Conservation (phyloP, 2,329 filamentous ascomycete species). For the Graphium sp. region DNA sequence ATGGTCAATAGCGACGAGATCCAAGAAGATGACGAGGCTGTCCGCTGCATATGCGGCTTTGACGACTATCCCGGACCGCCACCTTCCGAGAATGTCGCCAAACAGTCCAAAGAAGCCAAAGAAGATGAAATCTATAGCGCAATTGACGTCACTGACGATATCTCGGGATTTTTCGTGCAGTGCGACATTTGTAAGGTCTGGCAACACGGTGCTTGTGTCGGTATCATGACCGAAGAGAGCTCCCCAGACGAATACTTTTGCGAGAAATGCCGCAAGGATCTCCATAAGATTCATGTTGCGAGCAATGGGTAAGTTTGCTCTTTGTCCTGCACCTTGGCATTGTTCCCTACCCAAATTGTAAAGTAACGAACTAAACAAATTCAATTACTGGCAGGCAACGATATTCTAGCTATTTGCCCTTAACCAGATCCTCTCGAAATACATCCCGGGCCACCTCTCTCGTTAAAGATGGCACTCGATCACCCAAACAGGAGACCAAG, state of each 20-base stretch:
- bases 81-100: slow-evolving; percentile 38
- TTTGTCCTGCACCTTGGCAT: slow-evolving; percentile 6
- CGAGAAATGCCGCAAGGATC: slow-evolving; percentile 80
- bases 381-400: slow-evolving; percentile 37
- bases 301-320: slow-evolving; percentile 60
- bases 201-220: slow-evolving; percentile 96
- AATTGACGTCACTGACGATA: slow-evolving; percentile 59
- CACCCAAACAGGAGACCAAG: slow-evolving; percentile 32
- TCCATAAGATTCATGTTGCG: slow-evolving; percentile 70
- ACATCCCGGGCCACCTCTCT: slow-evolving; percentile 48
- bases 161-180: slow-evolving; percentile 92
- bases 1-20: slow-evolving; percentile 50
- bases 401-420: slow-evolving; percentile 48
- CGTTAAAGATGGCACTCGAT: slow-evolving; percentile 42
- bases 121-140: slow-evolving; percentile 39
- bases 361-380: too few species aligned
- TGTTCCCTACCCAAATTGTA: too few species aligned
- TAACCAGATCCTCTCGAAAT: slow-evolving; percentile 36
- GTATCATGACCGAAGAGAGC: slow-evolving; percentile 84
- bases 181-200: slow-evolving; percentile 97
- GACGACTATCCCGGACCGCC: slow-evolving; percentile 87
- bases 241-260: slow-evolving; percentile 97
- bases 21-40: slow-evolving; percentile 82
- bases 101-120: slow-evolving; percentile 36
- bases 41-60: slow-evolving; percentile 85